Evolutionary conservation across 2,329 filamentous ascomycete species (phyloP).

Genomic region (Pleoardoris graminearum): DNA sequence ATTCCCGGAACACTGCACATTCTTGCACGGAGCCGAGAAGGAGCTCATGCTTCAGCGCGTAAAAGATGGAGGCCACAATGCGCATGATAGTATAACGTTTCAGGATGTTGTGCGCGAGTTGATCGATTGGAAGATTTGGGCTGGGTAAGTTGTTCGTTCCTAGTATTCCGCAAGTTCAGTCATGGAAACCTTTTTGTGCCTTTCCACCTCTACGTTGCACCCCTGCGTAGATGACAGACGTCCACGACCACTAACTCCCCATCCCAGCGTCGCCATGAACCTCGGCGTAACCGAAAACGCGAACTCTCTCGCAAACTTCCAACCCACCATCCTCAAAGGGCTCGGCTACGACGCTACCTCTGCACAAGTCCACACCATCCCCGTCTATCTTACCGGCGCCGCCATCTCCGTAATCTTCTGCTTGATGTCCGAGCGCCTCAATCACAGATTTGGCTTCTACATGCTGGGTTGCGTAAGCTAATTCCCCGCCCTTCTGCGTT

Average conservation of each 20-base stretch:
- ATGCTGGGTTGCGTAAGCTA: constrained; percentile 26
- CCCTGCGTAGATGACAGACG: background rate
- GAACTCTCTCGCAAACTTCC: constrained; percentile 38
- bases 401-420: constrained; percentile 35
- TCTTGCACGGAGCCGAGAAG: constrained; percentile 55
- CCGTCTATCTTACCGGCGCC: constrained; percentile 39
- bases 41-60: constrained; percentile 58
- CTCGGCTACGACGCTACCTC: constrained; percentile 40
- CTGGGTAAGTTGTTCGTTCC: constrained; percentile 37
- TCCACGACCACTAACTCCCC: constrained; percentile 1
- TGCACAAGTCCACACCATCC: constrained; percentile 43
- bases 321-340: constrained; percentile 42
- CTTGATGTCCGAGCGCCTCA: constrained; percentile 30
- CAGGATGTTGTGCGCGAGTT: constrained; percentile 49
- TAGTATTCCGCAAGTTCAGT: too few relatives aligned
- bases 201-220: background rate
- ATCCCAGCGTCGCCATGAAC: constrained; percentile 27
- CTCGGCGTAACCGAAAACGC: constrained; percentile 38
- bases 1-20: constrained; percentile 53
- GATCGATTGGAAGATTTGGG: constrained; percentile 61
- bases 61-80: constrained; percentile 51
- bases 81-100: constrained; percentile 52
- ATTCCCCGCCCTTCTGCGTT: background rate
- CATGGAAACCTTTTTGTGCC: constrained; percentile 2
- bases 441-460: constrained; percentile 37